Conservation (phyloP, 2,329 filamentous ascomycete genomes). For the Colletotrichum lindemuthianum region DNA sequence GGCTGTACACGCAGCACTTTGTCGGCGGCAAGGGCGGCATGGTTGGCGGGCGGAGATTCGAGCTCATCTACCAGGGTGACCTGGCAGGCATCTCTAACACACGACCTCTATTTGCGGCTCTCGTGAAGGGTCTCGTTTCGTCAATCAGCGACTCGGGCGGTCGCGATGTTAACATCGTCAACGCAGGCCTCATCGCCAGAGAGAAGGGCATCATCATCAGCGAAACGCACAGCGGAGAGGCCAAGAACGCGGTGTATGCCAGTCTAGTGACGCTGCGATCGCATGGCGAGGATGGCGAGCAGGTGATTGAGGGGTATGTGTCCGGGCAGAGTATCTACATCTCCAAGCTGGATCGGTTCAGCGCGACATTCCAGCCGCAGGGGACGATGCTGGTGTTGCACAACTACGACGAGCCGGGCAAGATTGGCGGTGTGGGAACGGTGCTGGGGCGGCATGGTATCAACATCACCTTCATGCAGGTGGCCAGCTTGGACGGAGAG, state of each 20-base stretch:
- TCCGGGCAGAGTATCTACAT: slow-evolving; percentile 74
- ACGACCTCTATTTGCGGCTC: slow-evolving; percentile 79
- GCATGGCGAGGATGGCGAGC: slow-evolving; percentile 48
- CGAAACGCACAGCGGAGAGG: slow-evolving; percentile 74
- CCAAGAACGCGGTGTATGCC: slow-evolving; percentile 71
- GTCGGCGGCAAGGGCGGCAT: slow-evolving; percentile 52
- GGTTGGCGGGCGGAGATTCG: slow-evolving; percentile 74
- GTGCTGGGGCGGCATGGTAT: slow-evolving; percentile 75
- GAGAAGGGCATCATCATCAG: slow-evolving; percentile 81
- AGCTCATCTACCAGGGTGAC: slow-evolving; percentile 81
- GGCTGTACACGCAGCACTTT: slow-evolving; percentile 82
- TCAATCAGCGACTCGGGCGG: slow-evolving; percentile 74
- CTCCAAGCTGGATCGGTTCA: slow-evolving; percentile 77
- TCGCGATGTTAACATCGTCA: slow-evolving; percentile 83
- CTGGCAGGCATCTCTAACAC: slow-evolving; percentile 78
- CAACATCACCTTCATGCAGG: slow-evolving; percentile 85
- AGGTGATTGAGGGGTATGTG: slow-evolving; percentile 73
- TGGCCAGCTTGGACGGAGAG: slow-evolving; percentile 63
- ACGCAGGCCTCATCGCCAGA: slow-evolving; percentile 78
- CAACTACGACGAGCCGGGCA: slow-evolving; percentile 84
- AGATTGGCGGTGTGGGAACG: slow-evolving; percentile 82
- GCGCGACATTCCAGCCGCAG: slow-evolving; percentile 76
- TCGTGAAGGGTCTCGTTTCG: slow-evolving; percentile 79
- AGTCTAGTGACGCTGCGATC: slow-evolving; percentile 77
- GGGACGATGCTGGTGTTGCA: slow-evolving; percentile 81